Percentiles rank a stretch among this genome's conserved stretches.
phyloP scores from a whole-genome alignment of 1,284 basidiomycete species.

The Mycena sp. region DNA sequence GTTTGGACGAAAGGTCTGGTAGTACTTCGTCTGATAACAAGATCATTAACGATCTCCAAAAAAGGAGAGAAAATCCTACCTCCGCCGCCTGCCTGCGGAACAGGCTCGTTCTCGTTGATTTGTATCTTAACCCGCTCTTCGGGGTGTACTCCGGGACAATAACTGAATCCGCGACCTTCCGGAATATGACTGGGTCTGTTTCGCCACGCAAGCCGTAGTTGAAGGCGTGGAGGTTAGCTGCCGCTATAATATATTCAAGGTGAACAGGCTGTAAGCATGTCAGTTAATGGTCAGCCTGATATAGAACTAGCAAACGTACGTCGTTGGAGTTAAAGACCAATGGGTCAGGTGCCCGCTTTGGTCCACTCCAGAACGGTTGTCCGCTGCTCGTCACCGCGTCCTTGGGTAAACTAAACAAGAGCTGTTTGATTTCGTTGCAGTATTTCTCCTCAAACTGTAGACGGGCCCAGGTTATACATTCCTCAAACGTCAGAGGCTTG shows the following conservation, averaged over 20 bases:
- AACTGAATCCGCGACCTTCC: slow-evolving; percentile 87
- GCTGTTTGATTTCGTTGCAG: slow-evolving; percentile 93
- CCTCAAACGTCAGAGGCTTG: slow-evolving; percentile 95
- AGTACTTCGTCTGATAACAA: slow-evolving; percentile 60
- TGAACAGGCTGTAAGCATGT: slow-evolving; percentile 74
- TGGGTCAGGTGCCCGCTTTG: slow-evolving; percentile 97
- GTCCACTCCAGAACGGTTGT: slow-evolving; percentile 97
- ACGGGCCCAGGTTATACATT: slow-evolving; percentile 98
- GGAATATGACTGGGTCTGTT: slow-evolving; percentile 82
- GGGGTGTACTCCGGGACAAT: slow-evolving; percentile 95
- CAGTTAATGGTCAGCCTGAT: slow-evolving; percentile 2
- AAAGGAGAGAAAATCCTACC: slow-evolving; percentile 33
- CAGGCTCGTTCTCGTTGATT: slow-evolving; percentile 93
- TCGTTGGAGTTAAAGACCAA: slow-evolving; percentile 88
- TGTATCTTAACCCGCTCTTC: slow-evolving; percentile 95
- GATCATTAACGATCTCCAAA: slow-evolving; percentile 8
- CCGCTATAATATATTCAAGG: slow-evolving; percentile 90
- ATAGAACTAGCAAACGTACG: slow-evolving; percentile 57
- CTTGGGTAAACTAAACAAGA: slow-evolving; percentile 94
- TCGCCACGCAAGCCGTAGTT: slow-evolving; percentile 98
- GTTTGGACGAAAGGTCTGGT: slow-evolving; percentile 65
- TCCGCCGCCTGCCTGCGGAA: slow-evolving; percentile 61
- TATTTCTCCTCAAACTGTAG: slow-evolving; percentile 97
- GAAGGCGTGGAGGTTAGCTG: slow-evolving; percentile 96
- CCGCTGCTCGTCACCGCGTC: slow-evolving; percentile 91